Evolutionary conservation across 306 rosid species (phyloP), one percentile per base, ranked within the genome.

Genomic region (Luffa aegyptiaca): DNA sequence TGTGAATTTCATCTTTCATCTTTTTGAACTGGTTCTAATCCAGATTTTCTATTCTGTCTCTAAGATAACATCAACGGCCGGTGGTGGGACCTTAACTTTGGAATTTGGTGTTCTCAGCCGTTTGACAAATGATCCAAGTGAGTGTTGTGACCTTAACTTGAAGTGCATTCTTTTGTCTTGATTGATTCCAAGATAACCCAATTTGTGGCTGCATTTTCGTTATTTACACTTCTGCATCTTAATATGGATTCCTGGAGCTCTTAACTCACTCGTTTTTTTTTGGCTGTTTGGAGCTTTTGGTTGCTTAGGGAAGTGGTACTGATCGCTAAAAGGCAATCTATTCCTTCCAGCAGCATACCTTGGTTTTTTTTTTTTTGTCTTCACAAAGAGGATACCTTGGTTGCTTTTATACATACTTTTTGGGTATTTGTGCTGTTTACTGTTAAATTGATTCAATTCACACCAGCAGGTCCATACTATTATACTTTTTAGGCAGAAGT

Each of bases 51-150:
- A 63, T 76, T 85, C 80, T 41, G 10, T 62, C 52, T 72, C 79
- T 59, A 88, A 94, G 98, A 90, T 94, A 85, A 94, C 98, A 68
- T 94, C 98, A 80, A 94, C 98, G 52, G 98, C 98, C n/a, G 97
- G 98, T 82, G 98, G 98, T 71, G 98, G 98, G 77, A 94, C 98
- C 80, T 86, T 94, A 85, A 94, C 97, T 81, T 91, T 94, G 88
- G 98, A 94, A 83, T 94, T 94, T 84, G 98, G 98, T 79, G 88
- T 95, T 83, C 88, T 95, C 76, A 95, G 98, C 83, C 97, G 92
- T 56, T 89, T 95, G 90, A 92, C 95, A 8, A 88, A 91, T 86
- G 92, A 95, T 86, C 93, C 96, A 62, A 89, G 98, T 95, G 86
- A 88, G 97, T 82, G 21, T 80, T 66, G 56, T 78, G 59, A 64